phyloP scores from a whole-genome alignment of 2,329 filamentous ascomycete species.

The Fulvia fulva region DNA sequence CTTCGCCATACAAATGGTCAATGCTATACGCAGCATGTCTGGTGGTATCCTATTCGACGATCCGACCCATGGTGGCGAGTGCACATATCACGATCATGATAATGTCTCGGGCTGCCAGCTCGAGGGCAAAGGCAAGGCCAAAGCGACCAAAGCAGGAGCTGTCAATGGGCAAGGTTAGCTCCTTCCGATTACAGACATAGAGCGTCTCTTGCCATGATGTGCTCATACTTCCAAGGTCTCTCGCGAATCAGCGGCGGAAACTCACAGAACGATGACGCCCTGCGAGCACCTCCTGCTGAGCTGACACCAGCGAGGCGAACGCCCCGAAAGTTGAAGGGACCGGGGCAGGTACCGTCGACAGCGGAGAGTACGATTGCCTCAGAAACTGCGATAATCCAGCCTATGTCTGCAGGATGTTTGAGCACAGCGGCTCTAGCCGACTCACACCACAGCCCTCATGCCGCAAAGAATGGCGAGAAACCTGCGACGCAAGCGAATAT shows the following conservation, averaged over 20 bases:
- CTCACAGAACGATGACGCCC: background rate
- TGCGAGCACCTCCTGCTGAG: constrained; percentile 6
- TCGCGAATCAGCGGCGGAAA: background rate
- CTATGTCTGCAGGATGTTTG: background rate
- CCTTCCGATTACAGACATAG: background rate
- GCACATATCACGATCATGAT: constrained; percentile 50
- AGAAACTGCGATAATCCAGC: background rate
- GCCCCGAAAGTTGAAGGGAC: constrained; percentile 22
- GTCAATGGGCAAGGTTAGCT: constrained; percentile 15
- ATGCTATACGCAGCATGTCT: constrained; percentile 47
- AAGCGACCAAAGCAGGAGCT: constrained; percentile 3
- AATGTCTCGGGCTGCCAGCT: constrained; percentile 25
- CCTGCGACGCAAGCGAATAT: background rate
- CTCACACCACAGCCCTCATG: background rate
- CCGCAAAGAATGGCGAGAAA: too few relatives aligned
- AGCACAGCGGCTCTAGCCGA: background rate
- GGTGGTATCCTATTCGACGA: constrained; percentile 51
- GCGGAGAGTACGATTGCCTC: background rate
- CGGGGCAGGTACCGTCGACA: constrained; percentile 2
- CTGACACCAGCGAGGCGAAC: constrained; percentile 22
- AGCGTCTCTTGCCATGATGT: constrained; percentile 4
- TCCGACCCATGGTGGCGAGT: constrained; percentile 46
- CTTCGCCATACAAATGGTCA: constrained; percentile 53
- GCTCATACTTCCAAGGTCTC: constrained; percentile 23
- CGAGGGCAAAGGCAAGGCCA: constrained; percentile 18